phyloP scores from a whole-genome alignment of 148 eudicot genomes.

The Nepenthes mirabilis region DNA sequence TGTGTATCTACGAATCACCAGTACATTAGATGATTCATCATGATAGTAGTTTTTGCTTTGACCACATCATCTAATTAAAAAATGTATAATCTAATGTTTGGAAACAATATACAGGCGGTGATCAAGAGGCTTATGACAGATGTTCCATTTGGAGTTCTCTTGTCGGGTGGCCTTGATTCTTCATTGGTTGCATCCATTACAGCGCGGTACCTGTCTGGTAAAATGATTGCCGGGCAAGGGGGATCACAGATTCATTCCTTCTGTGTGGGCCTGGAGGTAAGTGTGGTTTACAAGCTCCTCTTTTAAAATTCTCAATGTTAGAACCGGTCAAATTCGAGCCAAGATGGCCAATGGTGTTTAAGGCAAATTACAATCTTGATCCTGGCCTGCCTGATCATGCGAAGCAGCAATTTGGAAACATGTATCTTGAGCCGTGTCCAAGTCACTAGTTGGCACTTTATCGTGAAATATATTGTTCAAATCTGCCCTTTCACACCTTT shows the following conservation, averaged over 20 bases:
- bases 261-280: conserved; percentile 86
- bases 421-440: too few species aligned
- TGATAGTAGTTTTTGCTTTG: background rate
- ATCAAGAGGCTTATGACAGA: conserved; percentile 85
- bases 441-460: too few species aligned
- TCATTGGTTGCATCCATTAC: conserved; percentile 79
- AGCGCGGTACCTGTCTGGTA: conserved; percentile 63
- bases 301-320: too few species aligned
- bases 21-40: background rate
- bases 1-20: background rate
- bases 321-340: too few species aligned
- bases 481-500: too few species aligned
- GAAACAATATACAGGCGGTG: conserved; percentile 44
- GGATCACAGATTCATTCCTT: conserved; percentile 86
- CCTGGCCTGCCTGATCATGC: background rate
- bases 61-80: background rate
- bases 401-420: too few species aligned
- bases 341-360: too few species aligned
- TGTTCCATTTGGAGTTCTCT: conserved; percentile 92
- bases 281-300: background rate
- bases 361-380: too few species aligned
- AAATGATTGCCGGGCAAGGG: conserved; percentile 76
- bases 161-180: conserved; percentile 90
- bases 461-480: too few species aligned
- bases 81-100: background rate